Conservation (phyloP, 2,329 filamentous ascomycete genomes). For the Fonsecaea pedrosoi region DNA sequence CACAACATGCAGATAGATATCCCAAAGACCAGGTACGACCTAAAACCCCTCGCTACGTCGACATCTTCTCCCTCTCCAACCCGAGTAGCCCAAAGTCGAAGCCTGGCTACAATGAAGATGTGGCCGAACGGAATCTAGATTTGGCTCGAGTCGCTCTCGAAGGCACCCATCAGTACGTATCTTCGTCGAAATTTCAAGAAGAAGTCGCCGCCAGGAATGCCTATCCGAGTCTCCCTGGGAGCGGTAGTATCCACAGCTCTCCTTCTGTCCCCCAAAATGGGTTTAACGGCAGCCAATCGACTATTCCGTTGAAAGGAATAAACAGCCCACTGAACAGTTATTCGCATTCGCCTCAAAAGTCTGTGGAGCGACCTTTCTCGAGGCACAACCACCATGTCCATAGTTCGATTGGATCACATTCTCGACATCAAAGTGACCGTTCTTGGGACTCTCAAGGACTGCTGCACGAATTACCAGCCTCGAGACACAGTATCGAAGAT, state of each 20-base stretch:
- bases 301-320: neutral
- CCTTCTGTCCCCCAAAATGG: conserved; percentile 5
- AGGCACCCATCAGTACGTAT: conserved; percentile 28
- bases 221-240: conserved; percentile 25
- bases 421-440: conserved; percentile 12
- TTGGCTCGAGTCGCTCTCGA: conserved; percentile 24
- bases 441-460: conserved; percentile 14
- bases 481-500: neutral
- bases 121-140: conserved; percentile 37
- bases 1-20: conserved; percentile 22
- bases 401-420: conserved; percentile 15
- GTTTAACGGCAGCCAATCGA: neutral
- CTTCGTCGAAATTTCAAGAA: conserved; percentile 38
- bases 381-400: conserved; percentile 10
- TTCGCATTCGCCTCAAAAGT: conserved; percentile 8
- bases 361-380: conserved; percentile 10
- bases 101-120: conserved; percentile 38
- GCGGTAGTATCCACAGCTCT: conserved; percentile 9
- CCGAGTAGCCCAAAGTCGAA: conserved; percentile 14
- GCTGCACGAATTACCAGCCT: conserved; percentile 5
- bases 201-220: conserved; percentile 39
- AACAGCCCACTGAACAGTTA: conserved; percentile 19
- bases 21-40: conserved; percentile 16
- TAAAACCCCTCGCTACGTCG: conserved; percentile 35
- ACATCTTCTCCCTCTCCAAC: conserved; percentile 37